A percentile compares a stretch with the other conserved stretches of the same genome.
Conservation (phyloP, 2,329 filamentous ascomycete genomes). For the Colletotrichum sp. region DNA sequence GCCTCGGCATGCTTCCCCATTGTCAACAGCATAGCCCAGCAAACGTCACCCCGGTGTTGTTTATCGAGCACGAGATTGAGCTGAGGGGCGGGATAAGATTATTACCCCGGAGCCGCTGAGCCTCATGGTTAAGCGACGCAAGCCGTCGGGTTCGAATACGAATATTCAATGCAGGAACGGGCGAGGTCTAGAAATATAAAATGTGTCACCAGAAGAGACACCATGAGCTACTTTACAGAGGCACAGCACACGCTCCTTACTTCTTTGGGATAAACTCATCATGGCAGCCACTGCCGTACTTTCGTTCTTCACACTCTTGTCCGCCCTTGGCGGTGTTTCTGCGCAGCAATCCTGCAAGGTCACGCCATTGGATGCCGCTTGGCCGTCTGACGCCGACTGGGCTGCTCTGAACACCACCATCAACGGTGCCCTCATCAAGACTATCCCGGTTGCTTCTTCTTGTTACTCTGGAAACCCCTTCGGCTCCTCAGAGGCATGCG, state of each 20-base stretch:
- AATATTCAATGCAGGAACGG: not conserved
- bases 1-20: not conserved
- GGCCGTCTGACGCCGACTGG: slow-evolving; percentile 34
- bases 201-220: not conserved
- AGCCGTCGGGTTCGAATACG: not conserved
- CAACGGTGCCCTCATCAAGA: slow-evolving; percentile 45
- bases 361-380: not conserved
- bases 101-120: not conserved
- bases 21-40: not conserved
- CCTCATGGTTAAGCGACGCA: not conserved
- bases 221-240: not conserved
- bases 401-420: slow-evolving; percentile 46
- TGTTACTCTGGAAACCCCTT: slow-evolving; percentile 43
- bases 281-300: not conserved
- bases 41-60: not conserved
- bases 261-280: not conserved
- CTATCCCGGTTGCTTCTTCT: slow-evolving; percentile 45
- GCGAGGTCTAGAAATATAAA: not conserved
- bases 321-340: not conserved
- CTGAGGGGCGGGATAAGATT: not conserved
- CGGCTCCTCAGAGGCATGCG: not conserved
- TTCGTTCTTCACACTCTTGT: not conserved
- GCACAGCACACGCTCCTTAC: not conserved
- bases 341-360: slow-evolving; percentile 6
- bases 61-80: not conserved